Percentiles rank a stretch among this genome's conserved stretches.
Conservation (phyloP, 352 stramenopile genomes). For the Pythium brassicae region DNA sequence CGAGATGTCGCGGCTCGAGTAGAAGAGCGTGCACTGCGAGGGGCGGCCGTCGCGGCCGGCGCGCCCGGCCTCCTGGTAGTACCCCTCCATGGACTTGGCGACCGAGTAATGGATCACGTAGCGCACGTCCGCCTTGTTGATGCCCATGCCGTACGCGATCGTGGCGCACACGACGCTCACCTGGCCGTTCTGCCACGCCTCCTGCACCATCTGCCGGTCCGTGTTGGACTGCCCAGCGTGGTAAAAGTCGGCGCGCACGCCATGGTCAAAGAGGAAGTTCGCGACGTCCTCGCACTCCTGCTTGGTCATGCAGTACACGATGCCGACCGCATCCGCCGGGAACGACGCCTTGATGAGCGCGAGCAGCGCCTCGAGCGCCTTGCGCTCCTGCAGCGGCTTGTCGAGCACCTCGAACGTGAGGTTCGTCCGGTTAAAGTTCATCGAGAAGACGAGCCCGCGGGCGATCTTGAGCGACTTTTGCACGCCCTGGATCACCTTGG, state of each 20-base stretch:
- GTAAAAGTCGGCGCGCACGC: conserved; percentile 90
- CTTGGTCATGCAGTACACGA: conserved; percentile 94
- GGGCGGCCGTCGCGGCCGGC: conserved; percentile 94
- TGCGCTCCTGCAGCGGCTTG: conserved; percentile 42
- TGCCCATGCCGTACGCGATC: conserved; percentile 95
- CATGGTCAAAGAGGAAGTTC: conserved; percentile 80
- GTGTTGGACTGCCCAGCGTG: conserved; percentile 84
- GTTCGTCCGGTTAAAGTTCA: conserved; percentile 92
- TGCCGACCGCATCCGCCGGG: conserved; percentile 53
- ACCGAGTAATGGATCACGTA: conserved; percentile 93
- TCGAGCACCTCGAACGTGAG: conserved; percentile 88
- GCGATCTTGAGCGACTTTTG: conserved; percentile 73
- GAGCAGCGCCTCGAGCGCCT: conserved; percentile 51
- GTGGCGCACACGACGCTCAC: conserved; percentile 92
- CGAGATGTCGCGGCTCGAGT: conserved; percentile 76
- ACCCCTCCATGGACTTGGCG: conserved; percentile 94
- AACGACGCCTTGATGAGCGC: conserved; percentile 55
- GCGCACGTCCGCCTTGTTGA: conserved; percentile 93
- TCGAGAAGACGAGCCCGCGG: conserved; percentile 84
- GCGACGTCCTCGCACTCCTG: conserved; percentile 93
- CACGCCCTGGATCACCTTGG: conserved; percentile 80
- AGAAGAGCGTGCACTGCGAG: conserved; percentile 91
- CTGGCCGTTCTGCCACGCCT: conserved; percentile 69
- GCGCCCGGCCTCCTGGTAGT: conserved; percentile 97
- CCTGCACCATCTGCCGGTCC: conserved; percentile 76